Base-by-base conservation (phyloP, 2,329 filamentous ascomycete species). In the Tolypocladium guangdongense region DNA sequence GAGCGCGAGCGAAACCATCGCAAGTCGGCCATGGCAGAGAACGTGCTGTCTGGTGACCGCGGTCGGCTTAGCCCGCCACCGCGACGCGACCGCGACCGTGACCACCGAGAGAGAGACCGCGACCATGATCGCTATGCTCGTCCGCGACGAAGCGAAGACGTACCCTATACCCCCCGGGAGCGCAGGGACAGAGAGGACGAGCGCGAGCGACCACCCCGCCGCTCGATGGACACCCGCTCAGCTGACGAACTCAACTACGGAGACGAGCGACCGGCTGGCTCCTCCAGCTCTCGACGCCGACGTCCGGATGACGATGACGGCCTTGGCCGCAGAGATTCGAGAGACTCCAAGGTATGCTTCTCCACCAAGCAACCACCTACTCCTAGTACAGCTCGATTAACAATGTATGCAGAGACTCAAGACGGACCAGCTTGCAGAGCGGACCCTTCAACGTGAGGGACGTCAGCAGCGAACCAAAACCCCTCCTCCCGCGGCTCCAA, bases 1-100 rank as follows among this genome's bases (percentile, higher is more conserved):
- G 91, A 96, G 66, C 86, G 95, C 49, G 95, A 97, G 72, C 87
- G 91, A 59, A 91, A 95, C 62, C 95, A 96, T 71, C 85, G 89
- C 68, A 95, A 93, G 72, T 77, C 82, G 46, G 83, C 80, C 66
- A 83, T 83, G 72, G 87, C 86, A 59, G 82, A 84, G 62, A 81
- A 75, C 59, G 70, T 83, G 22, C 67, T 84, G 52, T 77, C 78
- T 51, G 66, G 63, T 45, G 79, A 82, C 57, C 77, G 76, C 57
- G 74, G 72, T 58, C 68, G 74, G 57, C 54, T 72, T 53, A 68
- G 75, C 59, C 63, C 73, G 60, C 61, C 74, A 64, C 62, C 68
- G 62, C 59, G 69, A 36, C 73, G 73, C 18, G 70, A 72, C 5
- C 66, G 72, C 1, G 72, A 74, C 5, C 68, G 72, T 4, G 74